These are phyloP conservation scores for Stereocaulon alpinum DNA, from an alignment of 495 filamentous ascomycete species.

Conservation along the genomic window DNA sequence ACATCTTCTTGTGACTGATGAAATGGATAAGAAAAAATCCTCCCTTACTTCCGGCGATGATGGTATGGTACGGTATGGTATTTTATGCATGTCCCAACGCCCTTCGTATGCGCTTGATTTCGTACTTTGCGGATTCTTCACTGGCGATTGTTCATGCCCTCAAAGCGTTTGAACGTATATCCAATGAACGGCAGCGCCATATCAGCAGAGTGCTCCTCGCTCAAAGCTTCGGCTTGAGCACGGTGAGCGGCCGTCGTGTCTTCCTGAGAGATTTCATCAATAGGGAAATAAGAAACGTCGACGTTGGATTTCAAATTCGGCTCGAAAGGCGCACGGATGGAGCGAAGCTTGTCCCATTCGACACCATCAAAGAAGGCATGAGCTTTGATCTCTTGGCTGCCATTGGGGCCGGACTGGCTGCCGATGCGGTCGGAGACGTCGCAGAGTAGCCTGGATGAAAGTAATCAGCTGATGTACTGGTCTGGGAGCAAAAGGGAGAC, in stretches of 20 bases:
- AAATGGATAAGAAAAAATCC: neutral
- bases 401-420: slow-evolving; percentile 54
- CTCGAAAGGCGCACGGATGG: slow-evolving; percentile 91
- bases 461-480: slow-evolving; percentile 8
- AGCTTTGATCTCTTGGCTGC: slow-evolving; percentile 79
- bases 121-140: neutral
- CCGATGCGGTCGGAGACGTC: slow-evolving; percentile 79
- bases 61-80: neutral
- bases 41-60: neutral
- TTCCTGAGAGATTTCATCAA: slow-evolving; percentile 90
- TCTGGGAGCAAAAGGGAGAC: neutral
- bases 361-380: slow-evolving; percentile 96
- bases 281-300: slow-evolving; percentile 98
- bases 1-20: neutral
- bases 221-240: slow-evolving; percentile 52
- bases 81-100: neutral
- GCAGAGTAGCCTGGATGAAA: slow-evolving; percentile 73
- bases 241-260: slow-evolving; percentile 64
- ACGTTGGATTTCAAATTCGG: slow-evolving; percentile 82
- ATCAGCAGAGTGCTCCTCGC: slow-evolving; percentile 60
- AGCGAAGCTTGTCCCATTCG: slow-evolving; percentile 80
- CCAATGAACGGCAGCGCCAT: slow-evolving; percentile 95
- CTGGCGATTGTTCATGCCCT: slow-evolving; percentile 29
- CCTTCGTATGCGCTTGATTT: neutral
- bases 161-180: slow-evolving; percentile 98